Conservation (phyloP, 345 rosid genomes). For the Eucalyptus melliodora region DNA sequence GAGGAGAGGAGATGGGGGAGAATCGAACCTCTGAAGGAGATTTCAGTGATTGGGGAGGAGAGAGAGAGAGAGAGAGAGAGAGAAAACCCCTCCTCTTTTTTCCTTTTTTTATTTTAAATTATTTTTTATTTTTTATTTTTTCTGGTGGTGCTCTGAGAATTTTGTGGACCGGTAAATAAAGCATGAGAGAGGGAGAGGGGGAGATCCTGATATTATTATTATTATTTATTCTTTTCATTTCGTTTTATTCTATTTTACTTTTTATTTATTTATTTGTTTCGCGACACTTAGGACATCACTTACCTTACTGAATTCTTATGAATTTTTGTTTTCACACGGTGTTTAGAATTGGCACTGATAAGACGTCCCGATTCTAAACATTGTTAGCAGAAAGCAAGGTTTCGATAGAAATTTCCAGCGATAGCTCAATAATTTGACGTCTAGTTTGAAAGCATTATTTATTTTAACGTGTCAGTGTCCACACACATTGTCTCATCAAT, state of each 20-base stretch:
- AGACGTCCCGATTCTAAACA: fast-evolving
- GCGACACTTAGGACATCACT: neutral
- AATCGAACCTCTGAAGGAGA: neutral
- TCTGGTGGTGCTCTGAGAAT: neutral
- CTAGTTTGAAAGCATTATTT: fast-evolving
- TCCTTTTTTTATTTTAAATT: neutral
- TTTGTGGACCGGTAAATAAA: neutral
- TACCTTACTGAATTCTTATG: neutral
- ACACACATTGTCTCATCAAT: no score
- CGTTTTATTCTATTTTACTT: neutral
- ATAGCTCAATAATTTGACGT: no score
- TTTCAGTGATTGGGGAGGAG: neutral
- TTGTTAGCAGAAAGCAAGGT: no score
- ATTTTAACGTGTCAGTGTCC: no score
- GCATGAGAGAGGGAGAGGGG: neutral
- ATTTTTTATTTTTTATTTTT: neutral
- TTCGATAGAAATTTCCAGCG: fast-evolving
- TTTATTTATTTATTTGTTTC: neutral
- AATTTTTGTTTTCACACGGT: no score
- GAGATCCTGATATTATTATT: neutral
- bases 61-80: neutral
- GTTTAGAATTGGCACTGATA: no score
- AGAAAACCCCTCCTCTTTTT: neutral
- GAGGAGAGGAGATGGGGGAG: neutral
- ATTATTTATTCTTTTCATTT: neutral